Base-by-base conservation (phyloP, 106 monocot genomes). In the Acorus calamus region DNA sequence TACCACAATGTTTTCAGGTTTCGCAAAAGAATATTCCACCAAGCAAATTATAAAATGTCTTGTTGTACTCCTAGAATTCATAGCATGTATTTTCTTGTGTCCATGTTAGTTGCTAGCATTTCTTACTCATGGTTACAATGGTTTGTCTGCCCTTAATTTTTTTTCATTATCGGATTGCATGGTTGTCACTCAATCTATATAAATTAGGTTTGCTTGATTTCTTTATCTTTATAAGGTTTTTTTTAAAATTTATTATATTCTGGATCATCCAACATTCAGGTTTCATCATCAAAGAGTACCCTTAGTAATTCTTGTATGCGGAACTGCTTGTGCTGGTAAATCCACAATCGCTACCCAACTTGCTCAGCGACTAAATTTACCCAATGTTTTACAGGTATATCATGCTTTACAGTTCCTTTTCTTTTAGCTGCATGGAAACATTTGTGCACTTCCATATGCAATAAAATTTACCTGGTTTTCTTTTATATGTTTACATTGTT, bases 231-330 rank as follows among this genome's bases (percentile, higher is more conserved):
- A 14, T 8, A 4, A 4, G 2, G 1, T 4, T 5, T 11, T 62
- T 44, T 13, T 57, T 12, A 28, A 45, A 13, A 0, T 42, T 48
- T 65, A 4, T 13, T 8, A 64, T 45, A 11, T 9, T 47, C 46
- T 53, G 64, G 7, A 3, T 50, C 53, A 12, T 56, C 57, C 28
- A 5, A 49, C 9, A 46, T 60, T 56, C 60, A 98, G 98, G 65
- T 98, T 98, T 81, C 98, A 98, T 72, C 92, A 98, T 72, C 98
- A 88, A 83, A 70, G 98, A 66, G 85, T 98, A 41, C 98, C 98
- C 67, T 57, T 98, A 59, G 98, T 98, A 65, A 92, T 98, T 88
- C 83, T 98, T 61, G 98, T 98, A 8, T 98, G 98, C 73, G 98
- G 98, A 59, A 98, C 98, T 71, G 98, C 98, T 42, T 98, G 92